Conservation (phyloP, 1,139 yeast genomes). For the Suzukiozyma palmioleophila region DNA sequence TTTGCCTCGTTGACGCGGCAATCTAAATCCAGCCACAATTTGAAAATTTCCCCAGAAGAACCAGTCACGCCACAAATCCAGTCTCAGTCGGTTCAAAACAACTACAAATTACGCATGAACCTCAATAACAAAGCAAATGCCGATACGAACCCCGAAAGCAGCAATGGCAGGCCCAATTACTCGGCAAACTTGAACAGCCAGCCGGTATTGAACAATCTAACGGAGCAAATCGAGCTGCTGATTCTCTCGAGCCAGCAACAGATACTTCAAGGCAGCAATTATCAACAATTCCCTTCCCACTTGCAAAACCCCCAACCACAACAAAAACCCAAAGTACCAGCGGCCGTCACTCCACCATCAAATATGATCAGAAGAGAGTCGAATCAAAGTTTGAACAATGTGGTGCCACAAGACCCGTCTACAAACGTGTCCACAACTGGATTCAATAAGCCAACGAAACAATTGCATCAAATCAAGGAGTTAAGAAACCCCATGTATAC, state of each 20-base stretch:
- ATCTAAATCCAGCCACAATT: conserved; percentile 19
- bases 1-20: conserved; percentile 47
- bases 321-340: conserved; percentile 13
- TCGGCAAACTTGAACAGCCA: not conserved
- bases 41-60: not conserved
- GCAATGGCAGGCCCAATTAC: not conserved
- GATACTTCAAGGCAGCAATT: not conserved
- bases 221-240: not conserved
- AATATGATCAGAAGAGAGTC: conserved; percentile 13
- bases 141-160: not conserved
- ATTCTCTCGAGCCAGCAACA: conserved; percentile 2
- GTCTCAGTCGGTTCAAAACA: conserved; percentile 1
- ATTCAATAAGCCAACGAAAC: conserved; percentile 13
- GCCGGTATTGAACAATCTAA: not conserved
- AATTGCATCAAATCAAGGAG: conserved; percentile 56
- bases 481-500: conserved; percentile 82
- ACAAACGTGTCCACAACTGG: conserved; percentile 4
- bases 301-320: conserved; percentile 2
- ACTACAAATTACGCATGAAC: not conserved
- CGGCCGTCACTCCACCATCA: conserved; percentile 25
- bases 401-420: not conserved
- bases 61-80: not conserved
- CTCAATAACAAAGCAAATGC: not conserved
- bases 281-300: conserved; percentile 3
- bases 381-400: conserved; percentile 1